Conservation (phyloP, 371 early-diverging fungal genomes). For the Mortierella sp. region DNA sequence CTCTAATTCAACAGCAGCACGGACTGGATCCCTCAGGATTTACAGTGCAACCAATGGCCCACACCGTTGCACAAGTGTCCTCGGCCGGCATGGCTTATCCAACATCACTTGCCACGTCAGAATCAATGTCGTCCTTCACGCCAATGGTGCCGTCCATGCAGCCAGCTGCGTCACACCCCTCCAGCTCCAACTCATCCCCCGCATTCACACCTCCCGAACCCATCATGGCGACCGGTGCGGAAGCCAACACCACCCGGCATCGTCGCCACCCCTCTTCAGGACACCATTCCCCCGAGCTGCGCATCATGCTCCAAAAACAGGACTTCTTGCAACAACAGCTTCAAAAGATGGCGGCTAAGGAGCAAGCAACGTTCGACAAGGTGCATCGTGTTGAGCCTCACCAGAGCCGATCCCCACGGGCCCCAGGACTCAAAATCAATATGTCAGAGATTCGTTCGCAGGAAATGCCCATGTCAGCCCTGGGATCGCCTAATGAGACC, state of each 20-base stretch:
- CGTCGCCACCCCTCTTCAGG: constrained; percentile 55
- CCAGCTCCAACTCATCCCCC: constrained; percentile 33
- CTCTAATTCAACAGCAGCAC: constrained; percentile 17
- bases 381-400: constrained; percentile 43
- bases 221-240: neutral
- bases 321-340: constrained; percentile 50
- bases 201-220: constrained; percentile 35
- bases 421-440: constrained; percentile 47
- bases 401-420: constrained; percentile 46
- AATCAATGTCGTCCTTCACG: constrained; percentile 36
- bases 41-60: constrained; percentile 18
- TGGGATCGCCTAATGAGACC: constrained; percentile 45
- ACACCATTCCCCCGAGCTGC: constrained; percentile 50
- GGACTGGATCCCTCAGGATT: constrained; percentile 24
- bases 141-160: constrained; percentile 56
- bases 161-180: constrained; percentile 38
- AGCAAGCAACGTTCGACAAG: constrained; percentile 23
- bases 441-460: constrained; percentile 43
- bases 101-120: constrained; percentile 33
- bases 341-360: constrained; percentile 45
- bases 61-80: constrained; percentile 4
- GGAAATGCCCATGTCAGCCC: constrained; percentile 33
- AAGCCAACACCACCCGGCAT: constrained; percentile 36
- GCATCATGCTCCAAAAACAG: constrained; percentile 44
- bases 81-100: constrained; percentile 29